Percentiles rank a stretch among this genome's conserved stretches.
phyloP scores from a whole-genome alignment of 23 red algal genomes.

The Porphyridium purpureum region DNA sequence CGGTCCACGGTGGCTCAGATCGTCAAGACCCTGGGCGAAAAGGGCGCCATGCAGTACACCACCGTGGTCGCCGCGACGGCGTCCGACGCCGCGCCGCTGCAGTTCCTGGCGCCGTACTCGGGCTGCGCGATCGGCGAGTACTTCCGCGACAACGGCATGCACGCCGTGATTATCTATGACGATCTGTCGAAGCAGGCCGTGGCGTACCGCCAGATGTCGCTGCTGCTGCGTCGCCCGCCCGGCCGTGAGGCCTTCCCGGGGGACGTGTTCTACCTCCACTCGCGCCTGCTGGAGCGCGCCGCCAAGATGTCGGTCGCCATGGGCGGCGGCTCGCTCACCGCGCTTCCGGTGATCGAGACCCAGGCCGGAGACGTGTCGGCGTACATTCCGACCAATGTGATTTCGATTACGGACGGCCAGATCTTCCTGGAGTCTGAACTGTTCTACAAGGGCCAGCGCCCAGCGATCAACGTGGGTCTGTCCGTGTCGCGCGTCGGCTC shows the following conservation, averaged over 20 bases:
- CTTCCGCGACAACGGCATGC: slow-evolving; percentile 93
- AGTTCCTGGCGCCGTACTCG: slow-evolving; percentile 91
- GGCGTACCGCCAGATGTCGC: slow-evolving; percentile 93
- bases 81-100: slow-evolving; percentile 85
- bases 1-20: slow-evolving; percentile 80
- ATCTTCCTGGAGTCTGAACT: slow-evolving; percentile 98
- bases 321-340: slow-evolving; percentile 85
- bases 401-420: slow-evolving; percentile 98
- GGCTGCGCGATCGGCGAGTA: slow-evolving; percentile 97
- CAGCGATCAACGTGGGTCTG: slow-evolving; percentile 95
- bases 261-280: slow-evolving; percentile 97
- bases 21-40: slow-evolving; percentile 75
- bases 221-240: slow-evolving; percentile 81
- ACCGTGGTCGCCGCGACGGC: slow-evolving; percentile 94
- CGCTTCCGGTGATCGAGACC: slow-evolving; percentile 94
- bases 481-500: slow-evolving; percentile 95
- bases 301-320: slow-evolving; percentile 83
- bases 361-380: slow-evolving; percentile 99
- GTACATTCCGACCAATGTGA: slow-evolving; percentile 97
- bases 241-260: slow-evolving; percentile 97
- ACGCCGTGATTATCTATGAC: slow-evolving; percentile 96
- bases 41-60: slow-evolving; percentile 65
- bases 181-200: slow-evolving; percentile 98
- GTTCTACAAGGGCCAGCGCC: slow-evolving; percentile 97
- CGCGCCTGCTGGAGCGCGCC: slow-evolving; percentile 80